phyloP scores from a whole-genome alignment of 495 filamentous ascomycete genomes.

The Hypoxylon crocopeplum region DNA sequence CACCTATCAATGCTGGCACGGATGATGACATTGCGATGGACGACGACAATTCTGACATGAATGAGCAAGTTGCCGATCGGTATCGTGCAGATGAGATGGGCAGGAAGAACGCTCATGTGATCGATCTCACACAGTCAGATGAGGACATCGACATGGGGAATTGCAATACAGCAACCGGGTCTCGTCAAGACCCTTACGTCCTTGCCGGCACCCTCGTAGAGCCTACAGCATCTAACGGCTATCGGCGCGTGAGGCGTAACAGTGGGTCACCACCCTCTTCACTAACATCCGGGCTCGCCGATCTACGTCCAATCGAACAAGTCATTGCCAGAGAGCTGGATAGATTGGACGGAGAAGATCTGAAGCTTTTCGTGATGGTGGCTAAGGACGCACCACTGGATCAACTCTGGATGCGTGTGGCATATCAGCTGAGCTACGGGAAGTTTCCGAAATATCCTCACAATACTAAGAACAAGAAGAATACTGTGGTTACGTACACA shows the following conservation, averaged over 20 bases:
- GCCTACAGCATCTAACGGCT: too few relatives aligned
- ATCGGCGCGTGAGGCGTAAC: too few relatives aligned
- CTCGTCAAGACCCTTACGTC: too few relatives aligned
- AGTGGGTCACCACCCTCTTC: too few relatives aligned
- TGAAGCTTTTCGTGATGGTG: too few relatives aligned
- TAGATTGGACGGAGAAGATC: too few relatives aligned
- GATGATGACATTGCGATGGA: conserved; percentile 1
- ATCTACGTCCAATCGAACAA: too few relatives aligned
- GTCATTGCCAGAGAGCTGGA: too few relatives aligned
- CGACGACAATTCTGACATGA: neutral
- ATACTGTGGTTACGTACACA: conserved; percentile 14
- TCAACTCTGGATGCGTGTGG: neutral
- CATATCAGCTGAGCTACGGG: neutral
- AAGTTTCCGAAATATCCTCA: conserved; percentile 22
- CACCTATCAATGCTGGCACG: conserved; percentile 27
- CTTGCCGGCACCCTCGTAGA: too few relatives aligned
- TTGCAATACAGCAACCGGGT: too few relatives aligned
- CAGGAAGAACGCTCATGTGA: neutral
- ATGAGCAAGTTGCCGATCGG: neutral
- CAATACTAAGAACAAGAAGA: conserved; percentile 12
- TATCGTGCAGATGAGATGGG: conserved; percentile 1
- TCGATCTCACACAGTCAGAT: conserved; percentile 9
- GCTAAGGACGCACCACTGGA: too few relatives aligned
- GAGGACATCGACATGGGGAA: neutral
- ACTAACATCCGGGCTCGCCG: too few relatives aligned